Conservation (phyloP, 2,329 filamentous ascomycete genomes). For the Zelopaecilomyces penicillatus region DNA sequence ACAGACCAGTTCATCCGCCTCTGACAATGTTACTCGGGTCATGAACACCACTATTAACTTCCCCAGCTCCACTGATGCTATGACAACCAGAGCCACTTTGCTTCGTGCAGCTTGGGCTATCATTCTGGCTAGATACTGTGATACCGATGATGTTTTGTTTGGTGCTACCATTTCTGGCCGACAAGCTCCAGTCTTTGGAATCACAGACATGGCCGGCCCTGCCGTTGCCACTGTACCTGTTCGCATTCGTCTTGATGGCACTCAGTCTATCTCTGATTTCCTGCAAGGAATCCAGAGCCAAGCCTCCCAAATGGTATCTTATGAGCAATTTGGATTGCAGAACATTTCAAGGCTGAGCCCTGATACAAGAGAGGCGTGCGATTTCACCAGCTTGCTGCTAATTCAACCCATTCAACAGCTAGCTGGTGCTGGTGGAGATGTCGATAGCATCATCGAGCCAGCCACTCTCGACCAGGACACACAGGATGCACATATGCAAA, state of each 20-base stretch:
- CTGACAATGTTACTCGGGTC: conserved; percentile 3
- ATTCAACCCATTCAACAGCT: conserved; percentile 7
- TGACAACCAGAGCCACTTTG: conserved; percentile 12
- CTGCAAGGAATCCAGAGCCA: conserved; percentile 11
- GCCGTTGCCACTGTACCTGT: conserved; percentile 12
- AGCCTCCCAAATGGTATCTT: conserved; percentile 9
- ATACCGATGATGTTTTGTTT: conserved; percentile 7
- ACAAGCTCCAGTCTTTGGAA: conserved; percentile 8
- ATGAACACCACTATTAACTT: conserved; percentile 3
- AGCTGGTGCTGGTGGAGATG: not conserved
- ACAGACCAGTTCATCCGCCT: not conserved
- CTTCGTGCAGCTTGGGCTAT: conserved; percentile 22
- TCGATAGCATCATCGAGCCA: not conserved
- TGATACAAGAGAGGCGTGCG: conserved; percentile 4
- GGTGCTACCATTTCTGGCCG: conserved; percentile 12
- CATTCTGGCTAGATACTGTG: conserved; percentile 4
- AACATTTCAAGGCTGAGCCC: conserved; percentile 4
- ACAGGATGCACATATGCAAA: conserved; percentile 1
- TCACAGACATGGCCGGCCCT: conserved; percentile 11
- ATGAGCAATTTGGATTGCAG: conserved; percentile 5
- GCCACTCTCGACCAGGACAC: not conserved
- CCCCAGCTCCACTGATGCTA: not conserved
- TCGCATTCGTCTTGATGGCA: conserved; percentile 9
- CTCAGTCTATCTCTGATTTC: conserved; percentile 8
- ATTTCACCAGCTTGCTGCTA: conserved; percentile 5